These are phyloP conservation scores for Ananas comosus DNA, from an alignment of 176 grass and related monocot species.

Conservation along the genomic window DNA sequence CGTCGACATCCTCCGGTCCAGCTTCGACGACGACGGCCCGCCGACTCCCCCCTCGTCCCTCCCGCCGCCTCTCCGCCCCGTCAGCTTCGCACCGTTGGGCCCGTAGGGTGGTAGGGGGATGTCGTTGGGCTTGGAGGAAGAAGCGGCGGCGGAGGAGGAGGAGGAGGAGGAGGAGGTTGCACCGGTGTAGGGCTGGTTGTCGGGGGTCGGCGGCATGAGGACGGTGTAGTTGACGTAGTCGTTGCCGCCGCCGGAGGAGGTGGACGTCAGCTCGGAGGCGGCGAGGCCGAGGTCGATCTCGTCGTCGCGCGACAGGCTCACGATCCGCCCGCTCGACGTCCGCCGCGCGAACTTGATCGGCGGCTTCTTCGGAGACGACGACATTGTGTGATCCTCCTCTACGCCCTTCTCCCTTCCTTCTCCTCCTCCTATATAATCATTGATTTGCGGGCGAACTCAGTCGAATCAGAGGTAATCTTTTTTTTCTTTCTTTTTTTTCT, in stretches of 20 bases:
- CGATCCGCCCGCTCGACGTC: conserved; percentile 37
- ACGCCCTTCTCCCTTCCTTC: too few relatives aligned
- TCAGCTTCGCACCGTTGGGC: conserved; percentile 18
- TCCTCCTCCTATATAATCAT: background rate
- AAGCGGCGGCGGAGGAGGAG: background rate
- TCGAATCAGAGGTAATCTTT: background rate
- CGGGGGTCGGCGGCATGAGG: conserved; percentile 81
- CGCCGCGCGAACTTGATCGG: conserved; percentile 28
- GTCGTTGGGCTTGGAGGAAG: conserved; percentile 29
- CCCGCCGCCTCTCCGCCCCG: conserved; percentile 18
- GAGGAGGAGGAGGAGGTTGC: background rate
- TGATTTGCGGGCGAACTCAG: background rate
- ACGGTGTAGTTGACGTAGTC: conserved; percentile 75
- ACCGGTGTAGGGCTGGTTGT: conserved; percentile 52
- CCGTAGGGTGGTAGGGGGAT: conserved; percentile 17
- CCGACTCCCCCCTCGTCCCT: conserved; percentile 17
- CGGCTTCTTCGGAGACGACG: conserved; percentile 31
- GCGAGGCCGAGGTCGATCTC: conserved; percentile 19
- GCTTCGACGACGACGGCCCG: conserved; percentile 12
- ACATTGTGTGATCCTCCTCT: conserved; percentile 7
- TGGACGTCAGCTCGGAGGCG: conserved; percentile 12
- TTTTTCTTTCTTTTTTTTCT: too few relatives aligned
- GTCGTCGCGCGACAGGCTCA: conserved; percentile 38
- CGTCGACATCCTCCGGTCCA: conserved; percentile 39
- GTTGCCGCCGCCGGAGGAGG: conserved; percentile 33